Base-by-base conservation (phyloP, 257 asterid genomes). In the Capsicum pubescens region DNA sequence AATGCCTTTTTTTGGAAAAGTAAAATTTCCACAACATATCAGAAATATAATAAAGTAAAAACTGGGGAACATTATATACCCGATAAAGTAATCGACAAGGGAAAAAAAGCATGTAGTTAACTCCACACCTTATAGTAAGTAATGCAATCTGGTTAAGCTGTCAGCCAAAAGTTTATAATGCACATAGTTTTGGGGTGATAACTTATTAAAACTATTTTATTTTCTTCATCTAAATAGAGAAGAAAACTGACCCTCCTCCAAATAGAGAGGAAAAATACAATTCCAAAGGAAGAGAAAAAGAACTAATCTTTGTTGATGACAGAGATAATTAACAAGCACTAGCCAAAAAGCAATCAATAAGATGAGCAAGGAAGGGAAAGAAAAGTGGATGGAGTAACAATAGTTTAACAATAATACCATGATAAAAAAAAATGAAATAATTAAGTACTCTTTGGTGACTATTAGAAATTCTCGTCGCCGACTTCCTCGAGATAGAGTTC, bases 351-450 rank as follows among this genome's bases (percentile, higher is more conserved):
- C 79, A 19, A 71, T 71, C 56, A 71, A 67, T 14, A 67, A 71
- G 79, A 17, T n/a, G 10, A 71, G 57, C n/a, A 46, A 71, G 10
- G 36, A 9, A 46, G 36, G 15, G 16, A 0, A 1, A 19, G 7
- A 10, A 48, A 46, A 72, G 80, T 48, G 39, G 80, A 71, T 9
- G 54, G 36, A 44, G 56, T 72, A 46, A 72, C 80, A 48, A 48
- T 72, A 72, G 80, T 72, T 72, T 72, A 72, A 72, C 80, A 72
- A 48, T 72, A 48, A 3, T 61, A 59, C 14, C 84, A 48, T 81
- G 74, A 80, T n/a, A 2, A 59, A 44, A 74, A 60, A 55, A 63
- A 63, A 80, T 80, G 39, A 80, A 80, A 80, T 57, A 63, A 42
- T 52, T 60, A 60, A 67, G 50, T 67, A 7, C 21, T 67, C 42